phyloP scores from a whole-genome alignment of 306 rosid species.

The Dicorynia guianensis region DNA sequence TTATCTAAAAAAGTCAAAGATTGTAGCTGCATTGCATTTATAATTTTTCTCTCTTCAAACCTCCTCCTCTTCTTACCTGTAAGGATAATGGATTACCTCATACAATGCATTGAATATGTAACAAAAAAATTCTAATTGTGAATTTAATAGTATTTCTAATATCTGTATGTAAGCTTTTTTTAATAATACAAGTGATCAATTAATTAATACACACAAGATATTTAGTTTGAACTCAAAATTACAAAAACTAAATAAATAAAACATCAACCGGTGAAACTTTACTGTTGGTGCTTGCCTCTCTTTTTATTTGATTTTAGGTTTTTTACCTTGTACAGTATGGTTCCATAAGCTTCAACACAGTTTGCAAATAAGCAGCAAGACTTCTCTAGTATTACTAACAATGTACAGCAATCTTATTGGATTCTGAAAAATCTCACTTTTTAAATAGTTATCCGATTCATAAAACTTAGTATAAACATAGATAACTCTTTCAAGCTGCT shows the following conservation, averaged over 20 bases:
- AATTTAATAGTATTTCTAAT: slow-evolving; percentile 2
- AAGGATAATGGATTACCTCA: background rate
- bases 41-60: background rate
- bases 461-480: background rate
- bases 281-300: too few relatives aligned
- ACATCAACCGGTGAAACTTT: too few relatives aligned
- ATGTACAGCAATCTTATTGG: slow-evolving; percentile 25
- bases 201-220: too few relatives aligned
- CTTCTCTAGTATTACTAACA: background rate
- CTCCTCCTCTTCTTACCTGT: background rate
- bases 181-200: too few relatives aligned
- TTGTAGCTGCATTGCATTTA: background rate
- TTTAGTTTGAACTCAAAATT: too few relatives aligned
- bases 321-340: background rate
- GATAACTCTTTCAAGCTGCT: slow-evolving; percentile 13
- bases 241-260: too few relatives aligned
- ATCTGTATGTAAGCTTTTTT: too few relatives aligned
- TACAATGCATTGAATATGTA: background rate
- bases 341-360: background rate
- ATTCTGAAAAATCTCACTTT: slow-evolving; percentile 3
- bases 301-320: background rate
- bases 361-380: background rate
- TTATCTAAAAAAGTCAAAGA: background rate
- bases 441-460: background rate
- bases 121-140: slow-evolving; percentile 12